phyloP scores from a whole-genome alignment of 2,329 filamentous ascomycete genomes.

The Clonostachys rhizophaga region DNA sequence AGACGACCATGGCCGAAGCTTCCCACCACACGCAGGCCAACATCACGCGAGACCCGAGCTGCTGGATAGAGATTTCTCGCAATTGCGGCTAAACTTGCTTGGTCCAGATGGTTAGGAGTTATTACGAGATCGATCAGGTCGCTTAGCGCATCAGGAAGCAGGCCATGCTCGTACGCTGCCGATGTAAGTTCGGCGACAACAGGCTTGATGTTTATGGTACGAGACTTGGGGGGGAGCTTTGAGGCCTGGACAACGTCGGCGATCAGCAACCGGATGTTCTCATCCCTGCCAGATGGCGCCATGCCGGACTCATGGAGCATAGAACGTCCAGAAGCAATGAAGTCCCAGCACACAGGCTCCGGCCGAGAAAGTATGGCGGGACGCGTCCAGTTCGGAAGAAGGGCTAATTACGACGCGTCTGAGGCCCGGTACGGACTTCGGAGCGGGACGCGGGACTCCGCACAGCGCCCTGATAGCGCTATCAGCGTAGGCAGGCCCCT shows the following conservation, averaged over 20 bases:
- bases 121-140: constrained; percentile 64
- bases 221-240: constrained; percentile 60
- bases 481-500: too few species aligned
- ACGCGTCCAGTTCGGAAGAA: too few species aligned
- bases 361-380: too few species aligned
- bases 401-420: too few species aligned
- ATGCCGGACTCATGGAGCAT: constrained; percentile 4
- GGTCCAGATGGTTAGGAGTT: constrained; percentile 65
- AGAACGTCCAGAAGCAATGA: too few species aligned
- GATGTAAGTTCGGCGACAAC: constrained; percentile 59
- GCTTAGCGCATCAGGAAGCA: constrained; percentile 55
- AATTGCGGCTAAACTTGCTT: constrained; percentile 64
- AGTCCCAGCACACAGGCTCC: too few species aligned
- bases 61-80: constrained; percentile 73
- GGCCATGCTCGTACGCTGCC: constrained; percentile 62
- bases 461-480: too few species aligned
- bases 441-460: too few species aligned
- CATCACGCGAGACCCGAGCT: constrained; percentile 52
- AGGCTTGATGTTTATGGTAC: constrained; percentile 56
- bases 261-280: constrained; percentile 26
- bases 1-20: constrained; percentile 72
- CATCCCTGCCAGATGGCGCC: constrained; percentile 16
- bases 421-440: too few species aligned
- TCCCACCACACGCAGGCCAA: constrained; percentile 63
- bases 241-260: constrained; percentile 36